These are phyloP conservation scores for Parastagonospora avenae DNA, from an alignment of 2,329 filamentous ascomycete genomes.

Conservation along the genomic window DNA sequence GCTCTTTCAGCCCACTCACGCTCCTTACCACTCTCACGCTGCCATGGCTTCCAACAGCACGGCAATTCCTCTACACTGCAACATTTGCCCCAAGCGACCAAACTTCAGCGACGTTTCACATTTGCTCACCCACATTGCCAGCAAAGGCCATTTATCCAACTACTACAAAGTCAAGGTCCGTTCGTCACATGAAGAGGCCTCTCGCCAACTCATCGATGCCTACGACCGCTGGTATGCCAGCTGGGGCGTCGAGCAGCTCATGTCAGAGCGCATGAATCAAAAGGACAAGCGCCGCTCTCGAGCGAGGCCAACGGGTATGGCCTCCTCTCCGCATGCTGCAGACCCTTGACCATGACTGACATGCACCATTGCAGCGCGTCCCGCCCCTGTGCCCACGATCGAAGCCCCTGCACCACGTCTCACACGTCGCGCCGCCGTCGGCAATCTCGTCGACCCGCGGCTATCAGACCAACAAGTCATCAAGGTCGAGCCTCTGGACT, in stretches of 20 bases:
- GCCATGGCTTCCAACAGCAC: conserved; percentile 44
- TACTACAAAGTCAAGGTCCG: conserved; percentile 81
- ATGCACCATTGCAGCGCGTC: conserved; percentile 25
- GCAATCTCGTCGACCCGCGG: conserved; percentile 43
- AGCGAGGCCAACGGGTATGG: conserved; percentile 37
- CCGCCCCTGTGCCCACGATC: conserved; percentile 24
- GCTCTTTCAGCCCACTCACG: conserved; percentile 23
- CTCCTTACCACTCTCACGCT: conserved; percentile 32
- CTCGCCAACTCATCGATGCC: conserved; percentile 64
- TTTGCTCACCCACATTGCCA: conserved; percentile 87
- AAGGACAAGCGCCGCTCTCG: conserved; percentile 72
- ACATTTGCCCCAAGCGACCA: conserved; percentile 79
- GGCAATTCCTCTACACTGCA: conserved; percentile 74
- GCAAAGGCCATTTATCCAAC: conserved; percentile 87
- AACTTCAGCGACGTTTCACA: conserved; percentile 90
- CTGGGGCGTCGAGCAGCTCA: conserved; percentile 72
- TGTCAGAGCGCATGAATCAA: conserved; percentile 76
- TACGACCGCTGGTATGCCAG: conserved; percentile 81
- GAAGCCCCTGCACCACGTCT: conserved; percentile 33
- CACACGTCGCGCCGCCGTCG: conserved; percentile 27
- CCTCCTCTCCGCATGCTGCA: conserved; percentile 9
- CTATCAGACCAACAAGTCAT: conserved; percentile 44
- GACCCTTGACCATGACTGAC: conserved; percentile 23
- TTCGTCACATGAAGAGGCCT: conserved; percentile 68
- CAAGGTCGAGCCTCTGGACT: conserved; percentile 39